Base-by-base conservation (phyloP, 345 rosid genomes). In the Bretschneidera sinensis region DNA sequence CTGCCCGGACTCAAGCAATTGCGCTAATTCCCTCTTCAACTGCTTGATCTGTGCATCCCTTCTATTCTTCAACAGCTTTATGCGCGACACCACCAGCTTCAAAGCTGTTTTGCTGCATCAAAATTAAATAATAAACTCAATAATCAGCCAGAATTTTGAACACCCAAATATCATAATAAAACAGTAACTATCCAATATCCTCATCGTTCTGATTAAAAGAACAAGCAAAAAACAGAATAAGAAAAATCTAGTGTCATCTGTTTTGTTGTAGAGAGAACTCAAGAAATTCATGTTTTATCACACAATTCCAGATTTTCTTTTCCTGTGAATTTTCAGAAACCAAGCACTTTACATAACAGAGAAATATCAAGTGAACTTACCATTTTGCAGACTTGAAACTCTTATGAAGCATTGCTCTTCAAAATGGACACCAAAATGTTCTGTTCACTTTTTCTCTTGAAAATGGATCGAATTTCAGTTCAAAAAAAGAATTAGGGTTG, bases 371-470 rank as follows among this genome's bases (percentile, higher is more conserved):
- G 0, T 9, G 20, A 60, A 51, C 35, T 65, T 64, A 91, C 96
- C 98, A 92, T 79, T 92, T 89, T 0, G 94, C 92, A 49, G 97
- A 81, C 83, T 92, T 92, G 74, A 89, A 92, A 78, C 97, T 82
- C 77, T 70, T 81, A 67, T 85, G 96, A 47, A 89, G 87, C 78
- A 81, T 81, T 23, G 51, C 67, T 71, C 24, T 65, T 52, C 71
- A 73, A 7, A n/a, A 43, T 19, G 51, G 24, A 55, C 34, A 9
- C 34, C 15, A 51, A 39, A 39, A 13, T 4, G 16, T 11, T 14
- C 45, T 39, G 2, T 58, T 2, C 6, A 16, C 45, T 45, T 23
- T 22, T 6, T 34, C 21, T 24, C 52, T 4, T 19, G 28, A 18
- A 10, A 45, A 28, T 13, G n/a, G 34, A 6, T 51, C 2, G 22